Base-by-base conservation (phyloP, 192 early-diverging fungal genomes). In the Coemansia sp. region DNA sequence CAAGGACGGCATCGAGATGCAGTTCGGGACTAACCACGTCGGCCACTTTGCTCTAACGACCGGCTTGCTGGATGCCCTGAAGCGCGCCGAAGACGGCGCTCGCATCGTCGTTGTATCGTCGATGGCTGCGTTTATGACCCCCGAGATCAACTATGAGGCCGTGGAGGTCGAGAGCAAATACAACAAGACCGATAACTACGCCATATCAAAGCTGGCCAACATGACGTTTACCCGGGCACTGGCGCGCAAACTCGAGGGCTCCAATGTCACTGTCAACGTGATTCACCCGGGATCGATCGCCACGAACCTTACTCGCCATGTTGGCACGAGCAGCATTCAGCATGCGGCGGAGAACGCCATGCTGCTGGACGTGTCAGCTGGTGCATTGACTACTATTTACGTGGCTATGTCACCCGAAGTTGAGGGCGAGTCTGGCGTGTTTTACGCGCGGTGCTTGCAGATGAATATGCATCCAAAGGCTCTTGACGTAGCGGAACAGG, bases 21-120 rank as follows among this genome's bases (percentile, higher is more conserved):
- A 91, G 67, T 87, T 90, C 46, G 84, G 81, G 10, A 88, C 85
- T 17, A 92, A 92, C 81, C 88, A 91, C 48, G 60, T 92, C 34
- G 89, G 81, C 36, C 84, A 83, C 34, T 82, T 78, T 65, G 68
- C 63, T 0, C 70, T 87, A 53, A 85, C 75, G 16, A 68, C 35
- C 2, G 63, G 74, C 0, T 65, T 86, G 27, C 48, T 76, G 5
- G 69, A 75, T 19, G 10, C 42, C 21, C 74, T 75, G 46, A 70
- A 73, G 39, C 40, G 40, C 0, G 73, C 73, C 2, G 27, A 57
- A 19, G 71, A 74, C 27, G 60, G 69, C 0, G 67, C 77, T 0
- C 80, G 78, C 14, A 40, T 82, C 2, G 69, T 86, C 31, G 56
- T 74, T 0, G 63, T 84, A 2, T 60, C 75, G 16, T 86, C 85